Evolutionary conservation across 2,329 filamentous ascomycete species (phyloP).

Genomic region (Xylariaceae sp.): DNA sequence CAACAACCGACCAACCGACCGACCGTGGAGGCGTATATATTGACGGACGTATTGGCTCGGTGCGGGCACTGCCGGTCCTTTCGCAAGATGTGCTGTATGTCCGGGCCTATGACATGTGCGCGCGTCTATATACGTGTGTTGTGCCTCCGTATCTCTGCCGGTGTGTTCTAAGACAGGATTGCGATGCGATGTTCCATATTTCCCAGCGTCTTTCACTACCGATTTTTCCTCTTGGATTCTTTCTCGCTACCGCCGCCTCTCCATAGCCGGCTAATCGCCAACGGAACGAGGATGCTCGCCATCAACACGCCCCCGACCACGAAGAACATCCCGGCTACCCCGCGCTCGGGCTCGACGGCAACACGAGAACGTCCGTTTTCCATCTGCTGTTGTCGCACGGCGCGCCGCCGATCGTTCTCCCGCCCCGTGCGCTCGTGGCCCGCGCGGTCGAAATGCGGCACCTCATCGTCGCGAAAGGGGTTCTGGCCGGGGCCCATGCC

Average conservation of each 20-base stretch:
- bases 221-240: constrained; percentile 1
- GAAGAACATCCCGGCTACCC: constrained; percentile 50
- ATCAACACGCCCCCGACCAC: constrained; percentile 52
- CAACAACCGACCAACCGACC: too few relatives aligned
- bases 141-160: too few relatives aligned
- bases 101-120: too few relatives aligned
- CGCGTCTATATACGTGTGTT: too few relatives aligned
- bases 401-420: constrained; percentile 56
- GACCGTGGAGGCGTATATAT: too few relatives aligned
- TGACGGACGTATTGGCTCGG: too few relatives aligned
- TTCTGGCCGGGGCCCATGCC: constrained; percentile 65
- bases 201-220: background rate
- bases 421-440: constrained; percentile 76
- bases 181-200: too few relatives aligned
- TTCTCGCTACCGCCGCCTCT: constrained; percentile 15
- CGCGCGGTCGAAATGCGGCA: constrained; percentile 78
- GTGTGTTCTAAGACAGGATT: too few relatives aligned
- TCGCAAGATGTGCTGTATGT: too few relatives aligned
- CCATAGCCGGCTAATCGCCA: constrained; percentile 44
- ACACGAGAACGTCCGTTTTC: constrained; percentile 19
- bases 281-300: constrained; percentile 50
- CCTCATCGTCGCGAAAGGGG: constrained; percentile 47
- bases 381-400: constrained; percentile 42
- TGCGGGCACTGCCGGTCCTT: too few relatives aligned
- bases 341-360: constrained; percentile 44